Evolutionary conservation across 305 asterid species (phyloP), one percentile per base, ranked within the genome.

Genomic region (Plantago coronopus): DNA sequence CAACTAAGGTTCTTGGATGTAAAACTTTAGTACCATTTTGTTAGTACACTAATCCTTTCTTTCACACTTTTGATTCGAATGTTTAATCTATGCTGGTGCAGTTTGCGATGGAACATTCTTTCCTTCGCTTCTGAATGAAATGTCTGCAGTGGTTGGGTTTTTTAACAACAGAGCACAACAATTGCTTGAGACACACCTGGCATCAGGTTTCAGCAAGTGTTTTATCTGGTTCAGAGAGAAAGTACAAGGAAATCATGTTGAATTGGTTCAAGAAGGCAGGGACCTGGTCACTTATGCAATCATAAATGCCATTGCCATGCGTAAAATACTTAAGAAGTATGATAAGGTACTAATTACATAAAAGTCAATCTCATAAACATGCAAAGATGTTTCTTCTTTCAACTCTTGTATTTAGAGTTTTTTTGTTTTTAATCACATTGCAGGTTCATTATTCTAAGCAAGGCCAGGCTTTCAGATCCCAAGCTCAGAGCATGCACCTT

Each of bases 31-130:
- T 14, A 9, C 12, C 21, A 17, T 37, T 66, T 21, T 37, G 29
- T 3, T 45, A 48, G 17, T n/a, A 18, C 13, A 19, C 14, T 17
- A 4, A 48, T 27, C 21, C 57, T 20, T 61, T 61, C 43, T 45
- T 66, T 31, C 45, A n/a, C n/a, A n/a, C n/a, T 40, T 54, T 25
- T 70, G 63, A 56, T 68, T 57, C 46, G 43, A 25, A 31, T 64
- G 43, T 13, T 54, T 22, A 67, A 48, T 14, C 2, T 27, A 27
- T 27, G 34, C 34, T 27, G 61, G 8, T 72, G 76, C 72, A 91
- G 98, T 89, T 1, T 91, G 98, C 60, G 97, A 91, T 68, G 97
- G 96, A 45, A 91, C 95, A 5, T 91, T 91, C 66, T 91, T 89
- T 68, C 97, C 98, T 8, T 74, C 91, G 10, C 98, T 91, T 55